These are phyloP conservation scores for Phyllostachys edulis DNA, from an alignment of 176 grass and related monocot species.

Conservation along the genomic window DNA sequence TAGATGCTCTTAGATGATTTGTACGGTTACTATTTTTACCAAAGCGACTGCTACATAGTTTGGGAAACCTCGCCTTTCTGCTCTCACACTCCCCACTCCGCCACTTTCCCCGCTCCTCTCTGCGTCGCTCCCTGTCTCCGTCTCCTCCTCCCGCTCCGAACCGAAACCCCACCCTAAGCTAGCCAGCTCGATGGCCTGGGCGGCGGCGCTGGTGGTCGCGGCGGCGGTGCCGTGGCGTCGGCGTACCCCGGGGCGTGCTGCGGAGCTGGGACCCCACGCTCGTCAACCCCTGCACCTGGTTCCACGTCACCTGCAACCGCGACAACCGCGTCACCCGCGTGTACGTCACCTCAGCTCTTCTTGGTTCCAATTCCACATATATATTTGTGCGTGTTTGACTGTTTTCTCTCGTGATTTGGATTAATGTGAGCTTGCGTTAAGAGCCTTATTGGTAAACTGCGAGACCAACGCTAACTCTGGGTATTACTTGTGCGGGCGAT, in stretches of 20 bases:
- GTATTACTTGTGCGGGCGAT: too few species aligned
- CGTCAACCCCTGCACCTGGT: conserved; percentile 90
- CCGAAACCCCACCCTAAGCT: conserved; percentile 13
- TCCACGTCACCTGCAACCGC: conserved; percentile 79
- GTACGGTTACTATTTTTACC: too few species aligned
- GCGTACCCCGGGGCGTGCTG: conserved; percentile 56
- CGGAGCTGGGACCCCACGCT: conserved; percentile 87
- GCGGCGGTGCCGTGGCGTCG: conserved; percentile 9
- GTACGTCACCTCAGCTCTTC: conserved; percentile 18
- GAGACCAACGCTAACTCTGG: too few species aligned
- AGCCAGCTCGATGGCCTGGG: conserved; percentile 31
- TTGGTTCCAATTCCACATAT: neutral
- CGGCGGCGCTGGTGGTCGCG: conserved; percentile 7
- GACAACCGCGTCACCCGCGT: conserved; percentile 53
- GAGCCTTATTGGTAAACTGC: too few species aligned
- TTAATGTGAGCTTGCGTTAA: too few species aligned
- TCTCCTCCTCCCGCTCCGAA: neutral
- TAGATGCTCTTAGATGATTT: too few species aligned
- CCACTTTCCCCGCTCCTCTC: conserved; percentile 15
- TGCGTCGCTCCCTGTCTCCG: neutral
- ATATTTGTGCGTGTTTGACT: too few species aligned
- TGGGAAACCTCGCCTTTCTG: too few species aligned
- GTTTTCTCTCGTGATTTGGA: too few species aligned
- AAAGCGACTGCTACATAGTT: too few species aligned
- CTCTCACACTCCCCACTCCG: too few species aligned